phyloP scores from a whole-genome alignment of 768 basidiomycete species.

The Boletus bicolor region DNA sequence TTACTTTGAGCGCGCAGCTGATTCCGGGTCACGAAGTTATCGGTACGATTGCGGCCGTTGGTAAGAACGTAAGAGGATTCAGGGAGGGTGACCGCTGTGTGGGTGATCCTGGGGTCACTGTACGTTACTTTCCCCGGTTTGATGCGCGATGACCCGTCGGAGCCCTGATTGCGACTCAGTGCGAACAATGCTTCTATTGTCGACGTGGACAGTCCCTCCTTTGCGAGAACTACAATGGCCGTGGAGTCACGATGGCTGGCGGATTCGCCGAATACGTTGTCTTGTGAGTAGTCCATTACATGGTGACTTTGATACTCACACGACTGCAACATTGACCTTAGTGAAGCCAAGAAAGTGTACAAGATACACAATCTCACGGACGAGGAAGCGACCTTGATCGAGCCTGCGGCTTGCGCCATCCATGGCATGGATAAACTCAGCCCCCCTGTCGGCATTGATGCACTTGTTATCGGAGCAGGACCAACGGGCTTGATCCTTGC shows the following conservation, averaged over 20 bases:
- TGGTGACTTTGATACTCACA: neutral
- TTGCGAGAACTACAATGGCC: constrained; percentile 78
- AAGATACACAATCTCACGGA: constrained; percentile 81
- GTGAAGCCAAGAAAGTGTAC: constrained; percentile 71
- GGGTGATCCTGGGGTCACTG: constrained; percentile 70
- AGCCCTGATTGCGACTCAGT: constrained; percentile 38
- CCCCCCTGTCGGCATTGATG: constrained; percentile 75
- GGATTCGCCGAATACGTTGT: constrained; percentile 86
- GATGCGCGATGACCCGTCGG: neutral
- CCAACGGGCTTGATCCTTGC: constrained; percentile 84
- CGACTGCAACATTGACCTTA: constrained; percentile 18
- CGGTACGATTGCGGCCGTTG: constrained; percentile 65
- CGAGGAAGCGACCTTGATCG: constrained; percentile 79
- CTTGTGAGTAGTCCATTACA: constrained; percentile 48
- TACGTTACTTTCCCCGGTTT: constrained; percentile 32
- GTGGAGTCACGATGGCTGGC: constrained; percentile 74
- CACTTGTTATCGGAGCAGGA: constrained; percentile 79
- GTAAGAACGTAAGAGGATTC: constrained; percentile 74
- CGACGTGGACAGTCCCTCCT: constrained; percentile 71
- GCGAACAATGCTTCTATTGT: constrained; percentile 82
- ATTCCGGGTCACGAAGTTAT: constrained; percentile 72
- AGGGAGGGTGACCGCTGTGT: constrained; percentile 74
- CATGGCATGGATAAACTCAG: constrained; percentile 84
- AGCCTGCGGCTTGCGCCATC: constrained; percentile 85
- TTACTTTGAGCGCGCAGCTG: constrained; percentile 36